Percentiles rank a stretch among this genome's conserved stretches.
phyloP scores from a whole-genome alignment of 2,329 filamentous ascomycete genomes.

The Trichoderma semiorbis region DNA sequence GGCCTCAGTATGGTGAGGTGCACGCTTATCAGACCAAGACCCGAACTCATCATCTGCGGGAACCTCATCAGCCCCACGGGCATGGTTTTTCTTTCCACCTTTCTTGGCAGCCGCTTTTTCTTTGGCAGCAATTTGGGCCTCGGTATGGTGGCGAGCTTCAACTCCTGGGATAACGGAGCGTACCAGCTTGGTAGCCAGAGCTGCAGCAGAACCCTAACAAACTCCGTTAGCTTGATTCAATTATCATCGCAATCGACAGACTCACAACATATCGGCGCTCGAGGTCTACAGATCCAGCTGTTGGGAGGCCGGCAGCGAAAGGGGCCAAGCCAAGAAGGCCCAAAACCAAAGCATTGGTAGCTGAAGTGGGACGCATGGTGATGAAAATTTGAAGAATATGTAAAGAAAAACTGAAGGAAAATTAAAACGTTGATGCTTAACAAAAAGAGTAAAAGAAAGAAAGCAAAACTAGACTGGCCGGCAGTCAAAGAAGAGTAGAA shows the following conservation, averaged over 20 bases:
- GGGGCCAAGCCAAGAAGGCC: neutral
- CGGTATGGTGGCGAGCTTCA: neutral
- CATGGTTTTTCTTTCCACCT: neutral
- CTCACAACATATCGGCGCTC: neutral
- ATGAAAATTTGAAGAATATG: neutral
- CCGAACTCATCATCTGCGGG: neutral
- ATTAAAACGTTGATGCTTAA: neutral
- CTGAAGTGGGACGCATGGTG: neutral
- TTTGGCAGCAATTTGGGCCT: neutral
- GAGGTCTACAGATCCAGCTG: neutral
- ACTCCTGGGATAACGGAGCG: neutral
- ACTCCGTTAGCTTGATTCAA: neutral
- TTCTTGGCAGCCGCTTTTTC: neutral
- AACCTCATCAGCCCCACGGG: neutral
- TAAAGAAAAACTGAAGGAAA: neutral
- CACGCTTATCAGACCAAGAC: neutral
- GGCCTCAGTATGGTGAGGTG: neutral
- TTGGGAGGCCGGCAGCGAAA: neutral
- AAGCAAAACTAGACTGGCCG: neutral
- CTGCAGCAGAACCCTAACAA: neutral
- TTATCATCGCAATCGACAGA: neutral
- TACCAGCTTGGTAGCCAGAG: neutral
- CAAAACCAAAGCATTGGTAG: neutral
- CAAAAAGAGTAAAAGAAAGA: neutral
- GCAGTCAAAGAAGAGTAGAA: neutral